Base-by-base conservation (phyloP, 148 eudicot genomes). In the Chenopodium quinoa region DNA sequence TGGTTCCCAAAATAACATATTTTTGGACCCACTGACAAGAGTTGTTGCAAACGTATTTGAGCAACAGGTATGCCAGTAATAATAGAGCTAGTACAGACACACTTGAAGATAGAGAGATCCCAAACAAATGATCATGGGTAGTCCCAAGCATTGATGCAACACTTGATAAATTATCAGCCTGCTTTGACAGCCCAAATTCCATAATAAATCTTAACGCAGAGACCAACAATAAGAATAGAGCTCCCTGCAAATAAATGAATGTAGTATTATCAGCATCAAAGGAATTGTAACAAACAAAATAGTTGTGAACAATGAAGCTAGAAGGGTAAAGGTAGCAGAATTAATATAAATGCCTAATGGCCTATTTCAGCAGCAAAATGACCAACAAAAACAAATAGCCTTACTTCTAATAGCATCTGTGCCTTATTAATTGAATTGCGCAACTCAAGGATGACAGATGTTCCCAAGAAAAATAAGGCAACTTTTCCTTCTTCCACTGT, bases 401-500 rank as follows among this genome's bases (percentile, higher is more conserved):
- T 74, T 90, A 92, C 99, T 85, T 94, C 94, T 81, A 80, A 81
- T 72, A 85, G 66, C 95, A 89, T 86, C 86, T 79, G 90, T 82
- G 79, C 86, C 81, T 72, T 87, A 81, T 73, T 56, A 66, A 92
- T 32, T 71, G 99, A 92, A 90, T 78, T 73, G 20, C 97, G 93
- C 81, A 97, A 52, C 54, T 72, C 84, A 74, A 91, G 84, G 63
- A 97, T 88, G 32, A 81, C 98, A 84, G 88, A 73, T 31, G 98
- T 91, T 65, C 92, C 99, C 81, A 91, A 89, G 81, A 94, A 89
- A 87, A 88, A 97, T 75, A 89, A 78, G 74, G 94, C 92, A 52
- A 90, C 95, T 82, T 90, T 94, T 78, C 98, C 99, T 91, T 97
- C 98, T 86, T 92, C 99, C 91, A 97, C 99, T 96, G 90, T 68